Evolutionary conservation across 169 alveolate genomes (phyloP).

Genomic region (Cryptosporidium ubiquitum): DNA sequence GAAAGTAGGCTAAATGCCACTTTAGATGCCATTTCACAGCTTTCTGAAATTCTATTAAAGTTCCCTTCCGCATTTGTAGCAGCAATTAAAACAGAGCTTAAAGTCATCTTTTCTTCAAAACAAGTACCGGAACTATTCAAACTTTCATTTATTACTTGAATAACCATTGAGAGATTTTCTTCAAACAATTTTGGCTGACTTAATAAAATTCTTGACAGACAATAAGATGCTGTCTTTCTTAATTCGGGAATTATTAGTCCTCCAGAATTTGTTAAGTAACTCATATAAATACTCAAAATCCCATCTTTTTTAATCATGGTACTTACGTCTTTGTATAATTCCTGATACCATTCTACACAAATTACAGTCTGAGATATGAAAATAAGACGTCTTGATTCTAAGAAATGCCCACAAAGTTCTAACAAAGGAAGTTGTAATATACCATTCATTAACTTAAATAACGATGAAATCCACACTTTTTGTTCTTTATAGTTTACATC

Average conservation of each 20-base stretch:
- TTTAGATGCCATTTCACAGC: background rate
- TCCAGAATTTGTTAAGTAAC: background rate
- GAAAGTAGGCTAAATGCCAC: background rate
- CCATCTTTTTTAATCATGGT: background rate
- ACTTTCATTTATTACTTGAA: background rate
- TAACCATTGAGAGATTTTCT: background rate
- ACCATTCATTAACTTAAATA: conserved; percentile 8
- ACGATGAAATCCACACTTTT: conserved; percentile 6
- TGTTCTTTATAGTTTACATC: background rate
- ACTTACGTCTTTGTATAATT: background rate
- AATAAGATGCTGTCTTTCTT: conserved; percentile 2
- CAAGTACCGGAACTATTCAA: background rate
- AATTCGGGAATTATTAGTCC: background rate
- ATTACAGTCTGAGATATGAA: conserved; percentile 1
- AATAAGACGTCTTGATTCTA: conserved; percentile 5
- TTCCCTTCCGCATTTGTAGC: conserved; percentile 12
- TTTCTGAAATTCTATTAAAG: conserved; percentile 17
- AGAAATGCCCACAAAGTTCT: conserved; percentile 6
- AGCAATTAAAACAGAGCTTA: conserved; percentile 16
- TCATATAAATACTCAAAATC: background rate
- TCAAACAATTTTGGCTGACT: conserved; percentile 19
- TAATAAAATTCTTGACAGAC: conserved; percentile 14
- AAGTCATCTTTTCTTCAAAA: conserved; percentile 15
- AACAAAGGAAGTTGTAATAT: conserved; percentile 9
- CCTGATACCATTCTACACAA: conserved; percentile 18